phyloP scores from a whole-genome alignment of 129 eudicot species.

The Helianthus tuberosus region DNA sequence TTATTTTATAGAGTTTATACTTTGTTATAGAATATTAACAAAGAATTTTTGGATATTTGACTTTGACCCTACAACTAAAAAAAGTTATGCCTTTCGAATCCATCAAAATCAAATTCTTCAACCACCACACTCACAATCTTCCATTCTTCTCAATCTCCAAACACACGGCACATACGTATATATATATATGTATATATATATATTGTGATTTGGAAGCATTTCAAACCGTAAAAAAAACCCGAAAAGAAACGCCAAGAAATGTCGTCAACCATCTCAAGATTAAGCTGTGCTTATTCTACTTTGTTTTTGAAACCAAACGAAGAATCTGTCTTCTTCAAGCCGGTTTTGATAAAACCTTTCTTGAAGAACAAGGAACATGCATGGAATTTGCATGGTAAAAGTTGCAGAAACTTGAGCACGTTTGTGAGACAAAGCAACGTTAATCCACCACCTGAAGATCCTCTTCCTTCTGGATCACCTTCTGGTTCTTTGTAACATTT shows the following conservation, averaged over 20 bases:
- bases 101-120: constrained; percentile 28
- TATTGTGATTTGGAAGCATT: neutral
- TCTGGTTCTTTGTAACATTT: constrained; percentile 38
- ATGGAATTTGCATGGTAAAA: constrained; percentile 21
- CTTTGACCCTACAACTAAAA: constrained; percentile 15
- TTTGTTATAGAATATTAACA: neutral
- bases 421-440: constrained; percentile 32
- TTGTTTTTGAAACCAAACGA: neutral
- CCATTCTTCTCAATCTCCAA: neutral
- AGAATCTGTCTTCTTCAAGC: constrained; percentile 10
- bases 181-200: too few species aligned
- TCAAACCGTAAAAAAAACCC: neutral
- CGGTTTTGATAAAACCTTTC: neutral
- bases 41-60: neutral
- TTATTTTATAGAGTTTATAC: too few species aligned
- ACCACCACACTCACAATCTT: neutral
- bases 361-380: constrained; percentile 29
- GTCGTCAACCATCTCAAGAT: constrained; percentile 12
- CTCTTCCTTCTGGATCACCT: constrained; percentile 41
- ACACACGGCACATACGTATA: neutral
- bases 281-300: neutral
- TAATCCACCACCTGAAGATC: constrained; percentile 37
- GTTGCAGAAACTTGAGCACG: constrained; percentile 22
- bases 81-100: neutral
- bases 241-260: constrained; percentile 6